Evolutionary conservation across 345 rosid genomes (phyloP), one percentile per base, ranked within the genome.

Genomic region (Corchorus olitorius): DNA sequence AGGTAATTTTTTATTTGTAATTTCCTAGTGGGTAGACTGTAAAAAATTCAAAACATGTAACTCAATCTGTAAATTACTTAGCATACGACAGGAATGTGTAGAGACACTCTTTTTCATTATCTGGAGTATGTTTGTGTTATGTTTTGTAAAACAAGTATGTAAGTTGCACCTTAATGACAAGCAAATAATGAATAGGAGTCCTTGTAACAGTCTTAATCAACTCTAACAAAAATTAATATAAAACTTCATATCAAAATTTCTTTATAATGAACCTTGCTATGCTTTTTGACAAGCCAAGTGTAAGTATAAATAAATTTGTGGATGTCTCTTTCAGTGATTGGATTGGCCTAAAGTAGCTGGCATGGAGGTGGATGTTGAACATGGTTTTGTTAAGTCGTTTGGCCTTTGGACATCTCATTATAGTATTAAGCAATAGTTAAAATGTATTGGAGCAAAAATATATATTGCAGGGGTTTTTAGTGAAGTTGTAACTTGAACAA

Each of bases 1-100:
- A 91, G 91, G 93, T 89, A 76, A 72, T 48, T 16, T n/a, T 54
- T 4, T 35, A 70, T 17, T 72, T 20, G 13, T 48, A 35, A 62
- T 72, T 60, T 72, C 27, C n/a, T 10, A 22, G 17, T 65, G 35
- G 35, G 43, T 65, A 41, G 3, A 62, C 43, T 33, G 59, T 10
- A 3, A 10, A 27, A 8, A 48, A 49, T 27, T 56, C 58, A 27
- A 22, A 37, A 27, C 27, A 68, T 48, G 41, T 68, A 27, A 68
- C 14, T 49, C 13, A 33, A 49, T 49, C 4, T 19, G 17, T 19
- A 6, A 65, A 48, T 65, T n/a, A 17, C 60, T 64, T 9, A 41
- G 54, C 20, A 59, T 41, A 20, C 8, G 0, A 2, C 22, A 15
- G 46, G 50, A 37, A 71, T 61, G 45, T 45, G 4, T 11, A 6